Conservation (phyloP, 2,329 filamentous ascomycete genomes). For the Fusarium sarcochroum region DNA sequence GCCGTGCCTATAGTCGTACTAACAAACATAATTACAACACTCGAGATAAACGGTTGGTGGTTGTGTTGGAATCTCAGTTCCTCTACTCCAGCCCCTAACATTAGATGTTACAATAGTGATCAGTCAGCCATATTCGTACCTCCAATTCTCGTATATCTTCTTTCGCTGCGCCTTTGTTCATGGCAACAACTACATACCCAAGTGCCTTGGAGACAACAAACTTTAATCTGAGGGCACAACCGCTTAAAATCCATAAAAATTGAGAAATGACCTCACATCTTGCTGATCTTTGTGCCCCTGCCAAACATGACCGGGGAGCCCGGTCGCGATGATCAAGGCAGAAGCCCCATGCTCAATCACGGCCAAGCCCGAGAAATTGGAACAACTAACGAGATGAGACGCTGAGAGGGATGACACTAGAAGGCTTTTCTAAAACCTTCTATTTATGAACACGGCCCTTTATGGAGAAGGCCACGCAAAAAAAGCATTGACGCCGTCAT, state of each 20-base stretch:
- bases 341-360: slow-evolving; percentile 33
- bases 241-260: slow-evolving; percentile 11
- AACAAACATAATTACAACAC: no score
- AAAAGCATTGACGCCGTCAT: slow-evolving; percentile 15
- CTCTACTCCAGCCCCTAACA: no score
- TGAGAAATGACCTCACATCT: slow-evolving; percentile 43
- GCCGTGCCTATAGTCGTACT: not conserved
- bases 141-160: no score
- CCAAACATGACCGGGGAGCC: slow-evolving; percentile 28
- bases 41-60: no score
- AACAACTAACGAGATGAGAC: slow-evolving; percentile 18
- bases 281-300: slow-evolving; percentile 19
- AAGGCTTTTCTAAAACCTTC: slow-evolving; percentile 34
- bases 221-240: slow-evolving; percentile 14
- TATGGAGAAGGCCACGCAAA: not conserved
- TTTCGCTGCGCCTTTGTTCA: no score
- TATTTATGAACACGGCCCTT: slow-evolving; percentile 1
- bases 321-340: slow-evolving; percentile 26
- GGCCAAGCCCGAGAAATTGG: slow-evolving; percentile 42
- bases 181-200: not conserved
- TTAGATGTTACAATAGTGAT: no score
- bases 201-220: slow-evolving; percentile 6
- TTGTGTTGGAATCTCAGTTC: no score
- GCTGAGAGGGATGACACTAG: slow-evolving; percentile 27
- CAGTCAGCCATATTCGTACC: no score